Base-by-base conservation (phyloP, 2,329 filamentous ascomycete genomes). In the Trichoderma guizhouense region DNA sequence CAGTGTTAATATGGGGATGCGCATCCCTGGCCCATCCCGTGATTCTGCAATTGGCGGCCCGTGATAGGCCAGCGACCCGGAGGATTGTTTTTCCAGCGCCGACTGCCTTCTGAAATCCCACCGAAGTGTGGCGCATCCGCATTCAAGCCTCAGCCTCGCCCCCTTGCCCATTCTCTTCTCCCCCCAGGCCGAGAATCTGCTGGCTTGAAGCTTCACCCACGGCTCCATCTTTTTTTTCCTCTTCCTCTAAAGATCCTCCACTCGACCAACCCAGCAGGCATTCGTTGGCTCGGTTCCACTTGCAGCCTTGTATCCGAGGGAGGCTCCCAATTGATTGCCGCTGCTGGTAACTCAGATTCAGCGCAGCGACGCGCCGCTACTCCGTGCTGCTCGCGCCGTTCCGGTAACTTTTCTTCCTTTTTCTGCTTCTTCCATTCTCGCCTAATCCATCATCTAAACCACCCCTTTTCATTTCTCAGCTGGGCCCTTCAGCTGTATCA, bases 11-110 rank as follows among this genome's bases (percentile, higher is more conserved):
- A 70, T 62, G 68, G 68, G 24, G 68, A 61, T 24, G 26, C 61
- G 66, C 66, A 61, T 69, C 57, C 36, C 57, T 61, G 57, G 36
- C 28, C 66, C 36, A 62, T 71, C 68, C 55, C 57, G 68, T 71
- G 68, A 57, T 63, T 63, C 14, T 65, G 43, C 26, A 65, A 32
- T 65, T 36, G 39, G n/a, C 28, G 28, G 7, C 7, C 43, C 7
- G 1, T 32, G 43, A 71, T 71, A n/a, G 68, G 64, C 24, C 64
- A 39, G 24, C 24, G 2, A n/a, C n/a, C 15, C 21, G 64, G 64
- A 7, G 24, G 7, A 67, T 67, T 1, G 26, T 8, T 57, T n/a
- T 67, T 67, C 64, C 64, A 39, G 14, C 2, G 24, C 51, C 32
- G 51, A 53, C 7, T 15, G 18, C 6, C 8, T 30, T 57, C 43